Evolutionary conservation across 768 basidiomycete species (phyloP).

Genomic region (Psilocybe tampanensis): DNA sequence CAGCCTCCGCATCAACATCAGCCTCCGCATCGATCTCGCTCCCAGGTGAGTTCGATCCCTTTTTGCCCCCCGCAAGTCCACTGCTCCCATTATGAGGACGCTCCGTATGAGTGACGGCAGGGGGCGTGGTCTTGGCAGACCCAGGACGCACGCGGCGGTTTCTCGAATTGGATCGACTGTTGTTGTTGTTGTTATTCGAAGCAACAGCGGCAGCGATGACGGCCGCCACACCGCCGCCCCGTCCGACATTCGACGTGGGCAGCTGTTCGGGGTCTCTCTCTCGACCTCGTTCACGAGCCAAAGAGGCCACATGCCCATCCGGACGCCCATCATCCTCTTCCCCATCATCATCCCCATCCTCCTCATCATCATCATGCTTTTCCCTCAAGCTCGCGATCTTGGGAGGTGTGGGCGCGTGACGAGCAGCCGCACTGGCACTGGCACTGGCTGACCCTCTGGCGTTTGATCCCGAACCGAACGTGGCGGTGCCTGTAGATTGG

Average conservation of each 20-base stretch:
- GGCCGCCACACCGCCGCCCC: conserved; percentile 24
- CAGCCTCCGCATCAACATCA: conserved; percentile 28
- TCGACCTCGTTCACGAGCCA: conserved; percentile 6
- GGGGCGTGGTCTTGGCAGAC: conserved; percentile 7
- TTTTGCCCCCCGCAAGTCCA: conserved; percentile 18
- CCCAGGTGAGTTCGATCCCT: conserved; percentile 13
- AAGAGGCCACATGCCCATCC: too few relatives aligned
- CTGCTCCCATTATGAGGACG: conserved; percentile 1
- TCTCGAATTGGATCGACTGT: conserved; percentile 23
- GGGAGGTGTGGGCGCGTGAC: conserved; percentile 23
- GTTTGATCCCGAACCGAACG: too few relatives aligned
- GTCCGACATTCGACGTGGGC: conserved; percentile 30
- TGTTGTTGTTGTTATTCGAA: neutral
- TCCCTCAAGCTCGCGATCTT: conserved; percentile 24
- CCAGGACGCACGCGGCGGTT: conserved; percentile 15
- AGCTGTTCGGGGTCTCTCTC: conserved; percentile 19
- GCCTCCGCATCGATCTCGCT: conserved; percentile 29
- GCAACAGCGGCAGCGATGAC: conserved; percentile 12
- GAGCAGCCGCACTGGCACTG: neutral
- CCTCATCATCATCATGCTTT: conserved; percentile 21
- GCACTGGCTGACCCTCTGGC: conserved; percentile 1
- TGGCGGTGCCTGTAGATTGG: neutral
- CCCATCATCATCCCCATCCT: conserved; percentile 7
- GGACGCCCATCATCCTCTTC: too few relatives aligned
- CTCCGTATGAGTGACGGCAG: conserved; percentile 5